These are phyloP conservation scores for Ceratobasidium sp. DNA, from an alignment of 1,284 basidiomycete genomes.

Conservation along the genomic window DNA sequence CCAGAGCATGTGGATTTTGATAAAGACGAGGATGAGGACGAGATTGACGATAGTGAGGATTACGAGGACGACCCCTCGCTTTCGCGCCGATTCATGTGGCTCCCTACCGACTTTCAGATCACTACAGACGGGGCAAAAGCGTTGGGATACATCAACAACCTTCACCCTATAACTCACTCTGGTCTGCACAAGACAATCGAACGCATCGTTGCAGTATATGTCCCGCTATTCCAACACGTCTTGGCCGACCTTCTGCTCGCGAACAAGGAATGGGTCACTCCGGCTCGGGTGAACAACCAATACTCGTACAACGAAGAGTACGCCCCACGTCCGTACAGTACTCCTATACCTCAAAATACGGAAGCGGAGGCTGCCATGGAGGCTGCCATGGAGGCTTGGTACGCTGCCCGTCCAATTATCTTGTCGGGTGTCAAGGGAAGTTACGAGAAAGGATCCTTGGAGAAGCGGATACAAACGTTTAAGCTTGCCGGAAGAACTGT, in stretches of 20 bases:
- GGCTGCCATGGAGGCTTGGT: constrained; percentile 4
- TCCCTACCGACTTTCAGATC: constrained; percentile 62
- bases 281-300: not conserved
- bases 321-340: not conserved
- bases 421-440: constrained; percentile 43
- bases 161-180: constrained; percentile 56
- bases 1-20: not conserved
- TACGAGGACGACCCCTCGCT: too few species aligned
- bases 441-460: constrained; percentile 10
- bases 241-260: constrained; percentile 61
- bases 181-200: constrained; percentile 57
- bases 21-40: not conserved
- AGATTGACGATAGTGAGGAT: too few species aligned
- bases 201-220: constrained; percentile 54
- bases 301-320: not conserved
- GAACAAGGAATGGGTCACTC: not conserved
- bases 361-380: constrained; percentile 50
- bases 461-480: constrained; percentile 54
- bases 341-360: too few species aligned
- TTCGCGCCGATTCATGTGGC: constrained; percentile 56
- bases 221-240: constrained; percentile 64
- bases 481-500: constrained; percentile 56
- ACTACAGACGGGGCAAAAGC: constrained; percentile 55
- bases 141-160: constrained; percentile 64
- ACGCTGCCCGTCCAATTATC: constrained; percentile 23